These are phyloP conservation scores for Nyssa sinensis DNA, from an alignment of 148 eudicot genomes.

Conservation along the genomic window DNA sequence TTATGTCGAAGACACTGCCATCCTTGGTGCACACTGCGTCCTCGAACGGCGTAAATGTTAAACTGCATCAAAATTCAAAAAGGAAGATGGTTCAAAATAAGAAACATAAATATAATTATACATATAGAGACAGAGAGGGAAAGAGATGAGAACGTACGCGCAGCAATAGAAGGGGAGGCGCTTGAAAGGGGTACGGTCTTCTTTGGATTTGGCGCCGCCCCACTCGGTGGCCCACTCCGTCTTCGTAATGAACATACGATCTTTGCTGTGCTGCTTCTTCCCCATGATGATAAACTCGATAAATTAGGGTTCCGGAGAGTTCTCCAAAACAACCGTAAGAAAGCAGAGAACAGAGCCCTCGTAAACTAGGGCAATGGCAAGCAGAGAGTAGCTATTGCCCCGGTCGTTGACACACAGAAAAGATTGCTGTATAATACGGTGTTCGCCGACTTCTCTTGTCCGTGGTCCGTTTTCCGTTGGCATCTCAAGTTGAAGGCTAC, in stretches of 20 bases:
- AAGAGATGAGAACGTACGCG: conserved; percentile 47
- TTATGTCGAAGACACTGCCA: conserved; percentile 82
- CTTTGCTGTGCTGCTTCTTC: conserved; percentile 98
- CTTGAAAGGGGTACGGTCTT: conserved; percentile 68
- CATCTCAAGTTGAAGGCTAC: no score
- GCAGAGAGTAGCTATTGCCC: no score
- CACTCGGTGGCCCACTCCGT: conserved; percentile 99
- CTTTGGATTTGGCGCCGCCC: conserved; percentile 95
- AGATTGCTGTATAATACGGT: neutral
- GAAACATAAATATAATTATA: neutral
- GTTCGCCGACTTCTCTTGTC: neutral
- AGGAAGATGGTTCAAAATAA: neutral
- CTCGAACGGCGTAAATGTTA: conserved; percentile 92
- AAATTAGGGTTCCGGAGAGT: conserved; percentile 16
- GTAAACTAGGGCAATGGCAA: neutral
- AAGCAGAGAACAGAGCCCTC: no score
- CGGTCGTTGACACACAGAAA: no score
- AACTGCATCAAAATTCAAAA: conserved; percentile 39
- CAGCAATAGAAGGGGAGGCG: conserved; percentile 98
- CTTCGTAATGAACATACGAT: conserved; percentile 86
- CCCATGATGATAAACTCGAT: conserved; percentile 47
- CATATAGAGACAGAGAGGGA: neutral
- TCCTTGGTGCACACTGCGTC: conserved; percentile 76
- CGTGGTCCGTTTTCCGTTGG: neutral
- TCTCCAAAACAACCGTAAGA: neutral